Evolutionary conservation across 371 early-diverging fungal genomes (phyloP).

Genomic region (Mucor plumbeus): DNA sequence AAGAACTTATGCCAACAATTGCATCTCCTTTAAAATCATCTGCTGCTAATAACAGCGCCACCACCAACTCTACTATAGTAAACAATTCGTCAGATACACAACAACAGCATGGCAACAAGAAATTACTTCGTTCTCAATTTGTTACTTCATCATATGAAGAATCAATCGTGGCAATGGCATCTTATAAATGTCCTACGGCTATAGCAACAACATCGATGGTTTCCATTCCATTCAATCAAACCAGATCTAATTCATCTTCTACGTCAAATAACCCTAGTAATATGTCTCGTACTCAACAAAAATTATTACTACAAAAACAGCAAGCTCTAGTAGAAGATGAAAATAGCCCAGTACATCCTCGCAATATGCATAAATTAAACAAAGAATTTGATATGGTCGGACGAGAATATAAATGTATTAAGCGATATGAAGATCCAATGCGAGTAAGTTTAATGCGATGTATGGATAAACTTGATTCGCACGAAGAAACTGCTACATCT

Average conservation of each 20-base stretch:
- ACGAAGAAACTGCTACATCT: not conserved
- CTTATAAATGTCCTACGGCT: not conserved
- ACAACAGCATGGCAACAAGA: slow-evolving; percentile 13
- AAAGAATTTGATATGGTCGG: slow-evolving; percentile 54
- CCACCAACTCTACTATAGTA: not conserved
- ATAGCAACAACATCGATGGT: slow-evolving; percentile 6
- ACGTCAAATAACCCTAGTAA: not conserved
- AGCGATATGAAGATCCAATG: slow-evolving; percentile 49
- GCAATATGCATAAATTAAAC: slow-evolving; percentile 54
- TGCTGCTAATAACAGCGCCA: not conserved
- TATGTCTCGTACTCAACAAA: slow-evolving; percentile 60
- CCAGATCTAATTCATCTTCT: not conserved
- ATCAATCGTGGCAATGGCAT: not conserved
- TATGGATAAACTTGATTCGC: slow-evolving; percentile 9
- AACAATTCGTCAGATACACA: not conserved
- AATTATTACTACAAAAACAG: slow-evolving; percentile 55
- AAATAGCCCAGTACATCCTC: slow-evolving; percentile 50
- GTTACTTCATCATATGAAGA: slow-evolving; percentile 14
- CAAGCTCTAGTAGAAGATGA: slow-evolving; percentile 57
- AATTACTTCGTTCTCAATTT: slow-evolving; percentile 26
- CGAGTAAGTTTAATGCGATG: slow-evolving; percentile 40
- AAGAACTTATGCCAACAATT: not conserved
- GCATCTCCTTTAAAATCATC: not conserved
- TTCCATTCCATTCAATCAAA: not conserved
- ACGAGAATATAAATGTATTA: slow-evolving; percentile 48